These are phyloP conservation scores for Penicillium thymicola DNA, from an alignment of 2,329 filamentous ascomycete genomes.

Conservation along the genomic window DNA sequence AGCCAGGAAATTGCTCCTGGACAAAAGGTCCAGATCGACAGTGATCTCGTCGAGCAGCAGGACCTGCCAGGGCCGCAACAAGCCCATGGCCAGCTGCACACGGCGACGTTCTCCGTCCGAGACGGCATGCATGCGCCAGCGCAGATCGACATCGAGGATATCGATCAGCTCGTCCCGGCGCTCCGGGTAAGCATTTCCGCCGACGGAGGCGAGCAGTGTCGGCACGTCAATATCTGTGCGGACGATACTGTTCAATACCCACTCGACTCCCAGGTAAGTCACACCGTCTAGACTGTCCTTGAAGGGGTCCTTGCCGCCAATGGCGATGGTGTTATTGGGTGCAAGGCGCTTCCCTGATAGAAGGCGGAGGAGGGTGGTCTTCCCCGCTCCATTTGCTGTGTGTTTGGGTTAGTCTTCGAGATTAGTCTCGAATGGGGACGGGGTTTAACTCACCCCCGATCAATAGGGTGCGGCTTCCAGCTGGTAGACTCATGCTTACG, in stretches of 20 bases:
- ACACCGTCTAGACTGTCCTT: constrained; percentile 85
- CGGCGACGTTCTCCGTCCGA: constrained; percentile 86
- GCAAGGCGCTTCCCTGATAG: constrained; percentile 93
- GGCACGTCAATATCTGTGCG: constrained; percentile 89
- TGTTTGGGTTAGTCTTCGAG: constrained; percentile 11
- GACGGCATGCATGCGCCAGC: constrained; percentile 95
- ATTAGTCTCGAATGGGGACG: not conserved
- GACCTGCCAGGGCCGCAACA: constrained; percentile 86
- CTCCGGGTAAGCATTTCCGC: constrained; percentile 76
- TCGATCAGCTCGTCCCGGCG: constrained; percentile 81
- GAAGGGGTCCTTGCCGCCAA: constrained; percentile 88
- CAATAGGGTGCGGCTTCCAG: constrained; percentile 80
- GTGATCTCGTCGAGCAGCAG: constrained; percentile 94
- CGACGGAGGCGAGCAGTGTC: constrained; percentile 79
- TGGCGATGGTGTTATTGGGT: constrained; percentile 67
- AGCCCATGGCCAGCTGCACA: constrained; percentile 94
- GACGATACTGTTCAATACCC: constrained; percentile 96
- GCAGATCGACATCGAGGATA: constrained; percentile 87
- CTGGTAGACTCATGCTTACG: constrained; percentile 72
- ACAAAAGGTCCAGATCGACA: constrained; percentile 88
- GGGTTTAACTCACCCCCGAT: constrained; percentile 65
- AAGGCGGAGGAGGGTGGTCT: constrained; percentile 92
- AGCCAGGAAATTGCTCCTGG: constrained; percentile 74
- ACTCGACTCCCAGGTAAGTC: constrained; percentile 94
- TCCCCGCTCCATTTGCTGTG: constrained; percentile 86